These are phyloP conservation scores for Boletus tylopilopsis DNA, from an alignment of 768 basidiomycete species.

Conservation along the genomic window DNA sequence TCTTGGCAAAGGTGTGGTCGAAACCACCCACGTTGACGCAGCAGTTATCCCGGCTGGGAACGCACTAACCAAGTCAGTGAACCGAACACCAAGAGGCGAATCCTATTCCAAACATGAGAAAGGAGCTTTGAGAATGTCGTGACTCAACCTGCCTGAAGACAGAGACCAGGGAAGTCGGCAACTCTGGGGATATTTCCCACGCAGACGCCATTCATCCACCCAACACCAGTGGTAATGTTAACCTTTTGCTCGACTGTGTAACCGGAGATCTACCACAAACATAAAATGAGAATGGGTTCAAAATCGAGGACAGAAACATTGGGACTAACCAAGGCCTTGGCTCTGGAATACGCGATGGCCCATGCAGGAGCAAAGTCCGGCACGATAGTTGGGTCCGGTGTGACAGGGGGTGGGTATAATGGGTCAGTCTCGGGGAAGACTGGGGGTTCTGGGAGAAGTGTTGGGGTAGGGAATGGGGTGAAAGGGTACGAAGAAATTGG, in stretches of 20 bases:
- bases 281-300: not conserved
- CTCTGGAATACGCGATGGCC: constrained; percentile 56
- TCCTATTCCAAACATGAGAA: constrained; percentile 37
- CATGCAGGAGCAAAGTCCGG: constrained; percentile 53
- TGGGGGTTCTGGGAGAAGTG: constrained; percentile 48
- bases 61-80: constrained; percentile 65
- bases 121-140: not conserved
- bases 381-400: constrained; percentile 34
- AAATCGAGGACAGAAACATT: not conserved
- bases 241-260: constrained; percentile 64
- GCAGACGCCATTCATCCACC: constrained; percentile 51
- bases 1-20: not conserved
- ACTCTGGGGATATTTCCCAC: constrained; percentile 65
- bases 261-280: constrained; percentile 34
- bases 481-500: constrained; percentile 46
- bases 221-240: constrained; percentile 58
- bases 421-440: constrained; percentile 56
- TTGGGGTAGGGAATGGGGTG: constrained; percentile 59
- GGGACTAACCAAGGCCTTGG: constrained; percentile 46
- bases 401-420: constrained; percentile 51
- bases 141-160: constrained; percentile 51
- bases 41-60: constrained; percentile 86
- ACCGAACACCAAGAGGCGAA: constrained; percentile 75
- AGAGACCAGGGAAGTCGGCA: constrained; percentile 59
- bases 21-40: constrained; percentile 64